Evolutionary conservation across 352 stramenopile genomes (phyloP), one percentile per base, ranked within the genome.

Genomic region (Aphanomyces astaci): DNA sequence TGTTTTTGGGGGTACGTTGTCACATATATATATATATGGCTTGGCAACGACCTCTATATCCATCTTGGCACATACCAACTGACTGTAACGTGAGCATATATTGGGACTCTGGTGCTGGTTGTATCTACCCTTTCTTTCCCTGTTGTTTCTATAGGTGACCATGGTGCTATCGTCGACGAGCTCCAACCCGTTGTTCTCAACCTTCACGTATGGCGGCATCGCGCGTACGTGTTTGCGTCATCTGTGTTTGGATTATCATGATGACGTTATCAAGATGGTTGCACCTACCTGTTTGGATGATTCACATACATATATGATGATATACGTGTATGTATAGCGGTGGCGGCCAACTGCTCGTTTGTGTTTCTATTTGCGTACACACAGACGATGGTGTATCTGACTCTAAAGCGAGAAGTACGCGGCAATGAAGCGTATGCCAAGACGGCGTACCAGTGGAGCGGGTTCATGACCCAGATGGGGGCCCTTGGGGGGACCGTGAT

Each of bases 351-450:
- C 46, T 72, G 87, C 11, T 54, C 64, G n/a, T 90, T 82, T 65
- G 73, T 90, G 22, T 72, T 79, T 19, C 57, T 79, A 9, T 88
- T 81, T 55, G 73, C 80, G 0, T 90, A 89, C 74, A 87, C 82
- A 3, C 80, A 90, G 66, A 90, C 82, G 9, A 90, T 89, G 80
- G 72, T 88, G 22, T 90, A 84, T 63, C 66, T 87, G 17, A 88
- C 78, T 0, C 72, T 90, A 51, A 88, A 90, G 71, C 80, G 78
- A 24, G n/a, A 65, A 79, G 77, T 75, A 4, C 64, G 75, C 24
- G 73, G 72, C 27, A 75, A 76, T 15, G 65, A 70, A 36, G 51
- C 68, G 24, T 78, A 76, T n/a, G 76, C 75, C 31, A 73, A 73
- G 52, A 74, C 72, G 19, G 75, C 83, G 48, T 90, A 90, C 63